These are phyloP conservation scores for Aspergillus baeticus DNA, from an alignment of 495 filamentous ascomycete species.

Conservation along the genomic window DNA sequence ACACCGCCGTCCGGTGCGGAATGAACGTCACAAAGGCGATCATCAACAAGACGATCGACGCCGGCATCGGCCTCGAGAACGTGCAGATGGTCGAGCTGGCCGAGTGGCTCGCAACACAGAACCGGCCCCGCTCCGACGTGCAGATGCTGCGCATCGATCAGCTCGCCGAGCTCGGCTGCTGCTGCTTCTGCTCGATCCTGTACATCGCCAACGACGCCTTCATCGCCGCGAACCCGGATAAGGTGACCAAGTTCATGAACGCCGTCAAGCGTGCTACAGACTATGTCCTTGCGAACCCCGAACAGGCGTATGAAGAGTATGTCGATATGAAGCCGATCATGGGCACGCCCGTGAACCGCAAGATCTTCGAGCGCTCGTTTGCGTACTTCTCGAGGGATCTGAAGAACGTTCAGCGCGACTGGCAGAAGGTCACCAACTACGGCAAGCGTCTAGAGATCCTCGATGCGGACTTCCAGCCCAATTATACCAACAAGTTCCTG, in stretches of 20 bases:
- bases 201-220: constrained; percentile 71
- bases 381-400: constrained; percentile 69
- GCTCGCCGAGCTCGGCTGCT: constrained; percentile 69
- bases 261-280: constrained; percentile 67
- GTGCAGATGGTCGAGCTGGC: constrained; percentile 74
- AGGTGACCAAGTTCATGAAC: constrained; percentile 58
- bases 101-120: constrained; percentile 62
- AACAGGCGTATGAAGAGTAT: constrained; percentile 59
- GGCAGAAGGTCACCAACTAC: constrained; percentile 68
- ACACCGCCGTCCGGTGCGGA: constrained; percentile 65
- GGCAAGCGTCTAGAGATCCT: constrained; percentile 65
- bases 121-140: constrained; percentile 59
- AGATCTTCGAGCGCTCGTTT: constrained; percentile 71
- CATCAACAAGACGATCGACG: constrained; percentile 63
- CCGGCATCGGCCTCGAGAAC: constrained; percentile 70
- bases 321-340: constrained; percentile 67
- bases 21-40: constrained; percentile 66
- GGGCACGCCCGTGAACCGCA: constrained; percentile 61
- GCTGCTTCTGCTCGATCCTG: constrained; percentile 73
- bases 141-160: constrained; percentile 75
- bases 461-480: constrained; percentile 54
- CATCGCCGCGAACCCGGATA: constrained; percentile 57
- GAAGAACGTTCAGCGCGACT: constrained; percentile 69
- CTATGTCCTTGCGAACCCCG: constrained; percentile 60
- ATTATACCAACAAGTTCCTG: constrained; percentile 67